A percentile compares a stretch with the other conserved stretches of the same genome.
Evolutionary conservation across 768 basidiomycete genomes (phyloP).

Genomic region (Boletellus emodensis): DNA sequence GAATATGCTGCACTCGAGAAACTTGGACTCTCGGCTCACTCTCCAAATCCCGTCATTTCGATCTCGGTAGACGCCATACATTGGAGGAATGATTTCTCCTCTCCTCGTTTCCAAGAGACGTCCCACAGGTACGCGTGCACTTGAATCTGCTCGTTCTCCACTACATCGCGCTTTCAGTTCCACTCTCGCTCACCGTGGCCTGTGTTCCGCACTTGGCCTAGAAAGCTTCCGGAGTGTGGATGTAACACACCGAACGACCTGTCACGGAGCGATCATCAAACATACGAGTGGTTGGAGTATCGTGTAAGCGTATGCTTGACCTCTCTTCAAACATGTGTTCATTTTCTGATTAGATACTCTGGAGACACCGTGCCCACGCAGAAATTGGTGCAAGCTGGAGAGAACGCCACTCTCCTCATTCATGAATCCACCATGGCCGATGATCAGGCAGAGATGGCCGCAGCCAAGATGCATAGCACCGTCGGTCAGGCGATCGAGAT

Average conservation of each 20-base stretch:
- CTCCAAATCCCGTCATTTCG: slow-evolving; percentile 49
- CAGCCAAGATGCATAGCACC: slow-evolving; percentile 81
- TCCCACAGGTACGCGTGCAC: slow-evolving; percentile 3
- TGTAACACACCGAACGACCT: slow-evolving; percentile 67
- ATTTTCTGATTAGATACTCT: slow-evolving; percentile 61
- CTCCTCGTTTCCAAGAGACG: slow-evolving; percentile 18
- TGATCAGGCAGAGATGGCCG: slow-evolving; percentile 70
- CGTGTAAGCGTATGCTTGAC: slow-evolving; percentile 27
- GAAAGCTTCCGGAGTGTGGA: slow-evolving; percentile 61
- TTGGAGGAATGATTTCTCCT: slow-evolving; percentile 37
- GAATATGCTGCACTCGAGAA: slow-evolving; percentile 73
- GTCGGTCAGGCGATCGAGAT: slow-evolving; percentile 83
- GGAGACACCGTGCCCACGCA: slow-evolving; percentile 84
- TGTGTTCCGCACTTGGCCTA: slow-evolving; percentile 56
- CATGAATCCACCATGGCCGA: slow-evolving; percentile 95
- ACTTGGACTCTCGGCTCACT: slow-evolving; percentile 52
- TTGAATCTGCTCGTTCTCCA: background rate
- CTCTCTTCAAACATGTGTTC: background rate
- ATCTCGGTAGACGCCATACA: slow-evolving; percentile 56
- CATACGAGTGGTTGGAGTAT: slow-evolving; percentile 56
- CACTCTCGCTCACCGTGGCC: slow-evolving; percentile 34
- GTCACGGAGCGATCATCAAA: slow-evolving; percentile 67
- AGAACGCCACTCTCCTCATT: slow-evolving; percentile 74
- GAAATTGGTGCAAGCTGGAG: slow-evolving; percentile 59
- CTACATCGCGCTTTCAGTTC: slow-evolving; percentile 37